Conservation (phyloP, 768 basidiomycete species). For the Lactifluus hygrophoroides region DNA sequence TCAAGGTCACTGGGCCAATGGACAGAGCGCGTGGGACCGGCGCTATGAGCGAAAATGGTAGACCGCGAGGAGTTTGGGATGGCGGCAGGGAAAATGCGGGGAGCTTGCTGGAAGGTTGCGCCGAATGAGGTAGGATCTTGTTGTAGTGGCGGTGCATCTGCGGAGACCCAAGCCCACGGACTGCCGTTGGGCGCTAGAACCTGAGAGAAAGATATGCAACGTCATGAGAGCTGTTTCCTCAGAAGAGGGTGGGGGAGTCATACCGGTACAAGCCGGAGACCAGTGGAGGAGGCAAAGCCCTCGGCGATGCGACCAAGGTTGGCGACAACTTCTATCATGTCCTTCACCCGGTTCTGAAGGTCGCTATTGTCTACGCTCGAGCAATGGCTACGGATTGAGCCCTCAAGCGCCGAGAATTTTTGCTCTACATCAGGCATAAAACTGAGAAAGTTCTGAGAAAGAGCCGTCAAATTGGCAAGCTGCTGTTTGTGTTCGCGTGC, state of each 20-base stretch:
- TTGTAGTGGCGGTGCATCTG: background rate
- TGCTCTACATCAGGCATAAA: slow-evolving; percentile 14
- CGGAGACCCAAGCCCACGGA: slow-evolving; percentile 9
- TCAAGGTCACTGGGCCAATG: slow-evolving; percentile 14
- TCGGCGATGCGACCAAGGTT: slow-evolving; percentile 11
- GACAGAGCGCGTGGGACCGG: slow-evolving; percentile 10
- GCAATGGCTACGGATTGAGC: background rate
- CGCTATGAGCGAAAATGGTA: slow-evolving; percentile 7
- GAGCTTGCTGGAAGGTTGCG: slow-evolving; percentile 9
- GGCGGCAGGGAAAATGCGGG: slow-evolving; percentile 5
- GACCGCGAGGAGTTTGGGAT: slow-evolving; percentile 13
- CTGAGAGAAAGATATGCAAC: background rate
- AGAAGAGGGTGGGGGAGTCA: background rate
- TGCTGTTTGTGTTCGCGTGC: slow-evolving; percentile 12
- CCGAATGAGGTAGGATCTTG: slow-evolving; percentile 7
- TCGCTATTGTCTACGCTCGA: background rate
- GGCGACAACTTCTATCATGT: slow-evolving; percentile 6
- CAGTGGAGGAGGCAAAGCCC: slow-evolving; percentile 7
- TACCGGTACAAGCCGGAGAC: slow-evolving; percentile 15
- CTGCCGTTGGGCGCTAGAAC: background rate
- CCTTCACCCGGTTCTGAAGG: slow-evolving; percentile 1
- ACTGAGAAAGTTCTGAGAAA: slow-evolving; percentile 8
- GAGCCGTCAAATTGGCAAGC: background rate
- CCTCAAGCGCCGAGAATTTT: slow-evolving; percentile 1
- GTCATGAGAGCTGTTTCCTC: background rate